These are phyloP conservation scores for Tephrocybe rancida DNA, from an alignment of 768 basidiomycete species.

Conservation along the genomic window DNA sequence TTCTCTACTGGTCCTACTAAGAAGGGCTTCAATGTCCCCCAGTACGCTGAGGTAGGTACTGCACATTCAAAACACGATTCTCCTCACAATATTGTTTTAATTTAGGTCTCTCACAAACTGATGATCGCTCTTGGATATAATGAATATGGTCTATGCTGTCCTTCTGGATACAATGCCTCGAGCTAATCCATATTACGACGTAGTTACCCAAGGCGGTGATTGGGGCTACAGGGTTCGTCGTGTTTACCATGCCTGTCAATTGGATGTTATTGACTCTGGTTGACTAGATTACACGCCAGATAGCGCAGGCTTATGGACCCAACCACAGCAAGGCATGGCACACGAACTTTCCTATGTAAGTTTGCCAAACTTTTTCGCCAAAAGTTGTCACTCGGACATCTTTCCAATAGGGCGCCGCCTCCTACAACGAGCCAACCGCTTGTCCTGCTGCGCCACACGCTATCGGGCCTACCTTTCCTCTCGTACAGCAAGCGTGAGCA, in stretches of 20 bases:
- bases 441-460: slow-evolving; percentile 25
- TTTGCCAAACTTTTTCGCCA: not conserved
- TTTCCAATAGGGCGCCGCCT: slow-evolving; percentile 16
- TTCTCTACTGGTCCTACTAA: slow-evolving; percentile 60
- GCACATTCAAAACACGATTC: slow-evolving; percentile 18
- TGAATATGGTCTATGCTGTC: slow-evolving; percentile 38
- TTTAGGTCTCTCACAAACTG: slow-evolving; percentile 45
- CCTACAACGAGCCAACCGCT: slow-evolving; percentile 25
- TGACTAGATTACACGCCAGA: slow-evolving; percentile 25
- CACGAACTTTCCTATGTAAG: slow-evolving; percentile 42
- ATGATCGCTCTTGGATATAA: slow-evolving; percentile 51
- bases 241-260: not conserved
- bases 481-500: slow-evolving; percentile 32
- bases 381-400: slow-evolving; percentile 3
- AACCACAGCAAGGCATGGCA: slow-evolving; percentile 55
- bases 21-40: slow-evolving; percentile 48
- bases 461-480: slow-evolving; percentile 20
- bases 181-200: not conserved
- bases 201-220: slow-evolving; percentile 52
- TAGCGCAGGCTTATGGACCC: slow-evolving; percentile 29
- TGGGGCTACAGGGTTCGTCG: slow-evolving; percentile 42
- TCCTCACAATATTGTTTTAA: slow-evolving; percentile 4
- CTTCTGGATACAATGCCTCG: not conserved
- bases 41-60: slow-evolving; percentile 55
- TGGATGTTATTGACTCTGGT: not conserved